Evolutionary conservation across 768 basidiomycete genomes (phyloP).

Genomic region (Trametes cinnabarina): DNA sequence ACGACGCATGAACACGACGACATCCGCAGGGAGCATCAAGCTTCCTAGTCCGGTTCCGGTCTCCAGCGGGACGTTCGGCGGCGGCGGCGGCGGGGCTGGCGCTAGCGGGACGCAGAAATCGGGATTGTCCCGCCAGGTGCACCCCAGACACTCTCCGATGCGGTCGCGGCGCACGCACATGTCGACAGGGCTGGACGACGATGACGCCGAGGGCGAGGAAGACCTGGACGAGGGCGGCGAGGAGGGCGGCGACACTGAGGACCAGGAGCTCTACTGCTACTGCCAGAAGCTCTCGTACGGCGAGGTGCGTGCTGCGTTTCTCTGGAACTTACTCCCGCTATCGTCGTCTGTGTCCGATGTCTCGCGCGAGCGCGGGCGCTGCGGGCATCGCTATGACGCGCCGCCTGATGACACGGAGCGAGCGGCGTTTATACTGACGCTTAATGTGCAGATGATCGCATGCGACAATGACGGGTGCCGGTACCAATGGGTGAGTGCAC

Average conservation of each 20-base stretch:
- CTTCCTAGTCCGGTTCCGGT: conserved; percentile 36
- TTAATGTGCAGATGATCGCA: conserved; percentile 50
- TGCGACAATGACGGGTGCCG: conserved; percentile 57
- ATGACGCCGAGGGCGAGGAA: conserved; percentile 37
- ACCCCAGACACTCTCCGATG: conserved; percentile 24
- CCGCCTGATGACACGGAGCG: neutral
- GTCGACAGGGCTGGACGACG: conserved; percentile 29
- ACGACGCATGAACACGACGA: conserved; percentile 18
- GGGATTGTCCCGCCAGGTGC: conserved; percentile 30
- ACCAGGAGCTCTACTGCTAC: conserved; percentile 60
- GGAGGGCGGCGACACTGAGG: conserved; percentile 51
- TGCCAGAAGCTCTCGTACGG: conserved; percentile 64
- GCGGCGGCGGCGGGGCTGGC: conserved; percentile 9
- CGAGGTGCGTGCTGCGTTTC: conserved; percentile 36
- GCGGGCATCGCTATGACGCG: neutral
- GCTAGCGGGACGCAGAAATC: conserved; percentile 25
- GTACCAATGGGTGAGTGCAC: conserved; percentile 57
- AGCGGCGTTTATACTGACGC: conserved; percentile 6
- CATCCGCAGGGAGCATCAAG: conserved; percentile 32
- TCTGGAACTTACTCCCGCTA: neutral
- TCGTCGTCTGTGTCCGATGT: neutral
- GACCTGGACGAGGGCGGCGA: conserved; percentile 38
- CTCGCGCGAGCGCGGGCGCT: neutral
- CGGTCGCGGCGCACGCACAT: conserved; percentile 24
- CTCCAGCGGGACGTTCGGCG: conserved; percentile 16